Evolutionary conservation across 2,329 filamentous ascomycete species (phyloP).

Genomic region (Biscogniauxia mediterranea): DNA sequence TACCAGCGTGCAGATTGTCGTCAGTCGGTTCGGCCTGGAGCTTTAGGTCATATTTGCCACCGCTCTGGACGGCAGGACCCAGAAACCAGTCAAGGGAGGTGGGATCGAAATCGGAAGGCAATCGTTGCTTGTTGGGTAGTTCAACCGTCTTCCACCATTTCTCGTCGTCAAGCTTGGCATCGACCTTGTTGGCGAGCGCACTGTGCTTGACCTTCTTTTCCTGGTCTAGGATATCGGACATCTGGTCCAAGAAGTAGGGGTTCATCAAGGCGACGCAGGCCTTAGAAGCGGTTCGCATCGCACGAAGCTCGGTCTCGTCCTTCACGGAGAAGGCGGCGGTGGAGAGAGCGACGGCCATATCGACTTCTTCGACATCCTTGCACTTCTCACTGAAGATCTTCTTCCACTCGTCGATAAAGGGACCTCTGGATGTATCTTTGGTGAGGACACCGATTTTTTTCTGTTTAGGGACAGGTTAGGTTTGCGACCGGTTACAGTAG

Average conservation of each 20-base stretch:
- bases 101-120: constrained; percentile 83
- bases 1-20: constrained; percentile 81
- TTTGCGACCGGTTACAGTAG: constrained; percentile 6
- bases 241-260: constrained; percentile 96
- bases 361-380: constrained; percentile 85
- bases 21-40: constrained; percentile 77
- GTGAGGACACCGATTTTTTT: constrained; percentile 86
- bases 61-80: constrained; percentile 88
- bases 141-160: constrained; percentile 88
- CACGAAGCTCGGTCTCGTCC: constrained; percentile 89
- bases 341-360: constrained; percentile 80
- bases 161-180: constrained; percentile 85
- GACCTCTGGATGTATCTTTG: constrained; percentile 81
- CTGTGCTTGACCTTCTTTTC: constrained; percentile 97
- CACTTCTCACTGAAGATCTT: constrained; percentile 72
- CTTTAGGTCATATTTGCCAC: constrained; percentile 89
- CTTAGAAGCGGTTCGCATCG: constrained; percentile 90
- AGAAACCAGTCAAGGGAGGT: constrained; percentile 92
- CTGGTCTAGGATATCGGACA: constrained; percentile 92
- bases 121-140: constrained; percentile 67
- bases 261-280: constrained; percentile 94
- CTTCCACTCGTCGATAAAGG: constrained; percentile 97
- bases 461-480: constrained; percentile 39
- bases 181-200: constrained; percentile 79
- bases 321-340: constrained; percentile 85